Percentiles rank a stretch among this genome's conserved stretches.
phyloP scores from a whole-genome alignment of 306 rosid species.

The Vachellia collinsii region DNA sequence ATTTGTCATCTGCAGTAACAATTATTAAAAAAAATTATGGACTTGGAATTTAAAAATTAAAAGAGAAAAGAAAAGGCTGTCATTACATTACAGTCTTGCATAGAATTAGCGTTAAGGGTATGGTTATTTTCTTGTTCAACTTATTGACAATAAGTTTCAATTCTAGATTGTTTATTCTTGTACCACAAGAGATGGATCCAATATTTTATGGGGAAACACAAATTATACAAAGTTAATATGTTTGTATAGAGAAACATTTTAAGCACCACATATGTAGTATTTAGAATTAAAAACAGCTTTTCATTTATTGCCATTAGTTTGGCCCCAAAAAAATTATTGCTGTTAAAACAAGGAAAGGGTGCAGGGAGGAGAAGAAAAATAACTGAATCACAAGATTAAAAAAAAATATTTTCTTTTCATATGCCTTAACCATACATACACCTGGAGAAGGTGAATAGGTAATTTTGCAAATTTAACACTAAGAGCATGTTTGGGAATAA shows the following conservation, averaged over 20 bases:
- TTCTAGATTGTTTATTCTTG: not conserved
- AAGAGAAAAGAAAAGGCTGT: not conserved
- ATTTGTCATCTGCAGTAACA: conserved; percentile 77
- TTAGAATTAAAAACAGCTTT: not conserved
- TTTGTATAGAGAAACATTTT: not conserved
- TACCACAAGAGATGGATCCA: not conserved
- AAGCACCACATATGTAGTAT: not conserved
- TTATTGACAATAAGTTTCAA: not conserved
- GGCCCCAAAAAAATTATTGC: too few relatives aligned
- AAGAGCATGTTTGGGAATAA: too few relatives aligned
- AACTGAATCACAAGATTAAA: not conserved
- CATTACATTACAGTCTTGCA: conserved; percentile 11
- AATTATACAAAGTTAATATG: too few relatives aligned
- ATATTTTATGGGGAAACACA: not conserved
- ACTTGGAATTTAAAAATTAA: not conserved
- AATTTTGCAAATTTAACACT: not conserved
- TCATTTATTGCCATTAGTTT: not conserved
- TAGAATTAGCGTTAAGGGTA: not conserved
- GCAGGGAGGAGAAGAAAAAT: not conserved
- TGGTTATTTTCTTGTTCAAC: conserved; percentile 14
- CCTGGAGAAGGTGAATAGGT: not conserved
- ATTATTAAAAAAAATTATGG: conserved; percentile 14
- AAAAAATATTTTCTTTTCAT: not conserved
- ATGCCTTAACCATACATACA: not conserved
- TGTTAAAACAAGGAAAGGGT: not conserved